A percentile compares a stretch with the other conserved stretches of the same genome.
Conservation (phyloP, 1,284 basidiomycete species). For the Rhodofomes roseus region DNA sequence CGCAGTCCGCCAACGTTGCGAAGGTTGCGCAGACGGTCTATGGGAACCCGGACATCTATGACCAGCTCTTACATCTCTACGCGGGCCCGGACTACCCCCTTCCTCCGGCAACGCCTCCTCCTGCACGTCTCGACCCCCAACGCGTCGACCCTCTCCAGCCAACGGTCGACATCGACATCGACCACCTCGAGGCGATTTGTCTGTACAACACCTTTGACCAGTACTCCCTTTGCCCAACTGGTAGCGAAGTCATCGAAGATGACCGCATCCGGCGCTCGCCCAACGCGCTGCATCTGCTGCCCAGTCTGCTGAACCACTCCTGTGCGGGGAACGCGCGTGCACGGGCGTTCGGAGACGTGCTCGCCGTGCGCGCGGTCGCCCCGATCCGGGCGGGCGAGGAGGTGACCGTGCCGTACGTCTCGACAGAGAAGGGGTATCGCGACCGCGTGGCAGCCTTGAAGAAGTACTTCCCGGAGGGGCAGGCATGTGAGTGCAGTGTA, state of each 20-base stretch:
- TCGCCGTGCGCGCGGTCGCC: slow-evolving; percentile 19
- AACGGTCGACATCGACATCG: not conserved
- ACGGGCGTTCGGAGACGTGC: slow-evolving; percentile 20
- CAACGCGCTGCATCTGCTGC: slow-evolving; percentile 12
- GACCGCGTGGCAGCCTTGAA: slow-evolving; percentile 11
- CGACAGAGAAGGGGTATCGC: slow-evolving; percentile 11
- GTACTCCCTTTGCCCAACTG: not conserved
- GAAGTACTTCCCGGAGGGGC: slow-evolving; percentile 11
- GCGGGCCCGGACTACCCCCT: not conserved
- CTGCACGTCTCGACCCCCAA: not conserved
- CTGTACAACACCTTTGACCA: not conserved
- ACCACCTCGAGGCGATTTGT: not conserved
- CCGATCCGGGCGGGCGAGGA: slow-evolving; percentile 14
- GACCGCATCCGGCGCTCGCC: not conserved
- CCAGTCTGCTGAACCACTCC: slow-evolving; percentile 30
- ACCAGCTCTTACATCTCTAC: not conserved
- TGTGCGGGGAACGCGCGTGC: slow-evolving; percentile 23
- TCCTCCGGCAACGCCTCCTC: not conserved
- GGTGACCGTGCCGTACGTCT: slow-evolving; percentile 15
- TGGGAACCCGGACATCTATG: not conserved
- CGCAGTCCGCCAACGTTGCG: not conserved
- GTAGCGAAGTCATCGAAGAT: not conserved
- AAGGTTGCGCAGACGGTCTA: not conserved
- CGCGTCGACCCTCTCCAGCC: not conserved
- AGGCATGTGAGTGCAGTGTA: slow-evolving; percentile 13